A percentile compares a stretch with the other conserved stretches of the same genome.
phyloP scores from a whole-genome alignment of 768 basidiomycete genomes.

The Rhodosporidiobolus odoratus region DNA sequence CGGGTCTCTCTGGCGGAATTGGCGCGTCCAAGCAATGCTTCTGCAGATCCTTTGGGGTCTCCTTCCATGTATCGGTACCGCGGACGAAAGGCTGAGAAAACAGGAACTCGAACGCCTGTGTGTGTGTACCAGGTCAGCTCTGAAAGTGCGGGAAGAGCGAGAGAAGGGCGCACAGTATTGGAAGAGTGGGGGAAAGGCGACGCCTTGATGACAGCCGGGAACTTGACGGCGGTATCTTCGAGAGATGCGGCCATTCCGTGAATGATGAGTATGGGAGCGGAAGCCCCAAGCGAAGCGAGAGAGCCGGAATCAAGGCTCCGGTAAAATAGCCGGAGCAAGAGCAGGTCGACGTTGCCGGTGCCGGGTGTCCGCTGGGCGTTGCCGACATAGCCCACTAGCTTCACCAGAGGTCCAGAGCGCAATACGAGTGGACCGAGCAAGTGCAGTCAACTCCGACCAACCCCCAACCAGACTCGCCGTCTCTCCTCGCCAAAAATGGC shows the following conservation, averaged over 20 bases:
- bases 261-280: background rate
- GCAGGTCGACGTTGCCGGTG: too few species aligned
- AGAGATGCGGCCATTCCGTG: conserved; percentile 11
- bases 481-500: too few species aligned
- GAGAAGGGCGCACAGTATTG: conserved; percentile 17
- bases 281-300: background rate
- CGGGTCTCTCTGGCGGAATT: conserved; percentile 28
- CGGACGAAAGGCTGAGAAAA: conserved; percentile 35
- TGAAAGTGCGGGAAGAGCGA: background rate
- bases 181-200: background rate
- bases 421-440: too few species aligned
- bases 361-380: too few species aligned
- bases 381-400: too few species aligned
- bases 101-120: conserved; percentile 34
- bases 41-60: conserved; percentile 16
- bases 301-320: too few species aligned
- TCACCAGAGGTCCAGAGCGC: too few species aligned
- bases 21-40: background rate
- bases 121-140: background rate
- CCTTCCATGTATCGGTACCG: conserved; percentile 16
- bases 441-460: too few species aligned
- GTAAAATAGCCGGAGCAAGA: too few species aligned
- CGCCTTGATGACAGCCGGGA: background rate
- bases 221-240: conserved; percentile 10
- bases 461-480: too few species aligned